Evolutionary conservation across 1,284 basidiomycete genomes (phyloP).

Genomic region (Phellopilus nigrolimitatus): DNA sequence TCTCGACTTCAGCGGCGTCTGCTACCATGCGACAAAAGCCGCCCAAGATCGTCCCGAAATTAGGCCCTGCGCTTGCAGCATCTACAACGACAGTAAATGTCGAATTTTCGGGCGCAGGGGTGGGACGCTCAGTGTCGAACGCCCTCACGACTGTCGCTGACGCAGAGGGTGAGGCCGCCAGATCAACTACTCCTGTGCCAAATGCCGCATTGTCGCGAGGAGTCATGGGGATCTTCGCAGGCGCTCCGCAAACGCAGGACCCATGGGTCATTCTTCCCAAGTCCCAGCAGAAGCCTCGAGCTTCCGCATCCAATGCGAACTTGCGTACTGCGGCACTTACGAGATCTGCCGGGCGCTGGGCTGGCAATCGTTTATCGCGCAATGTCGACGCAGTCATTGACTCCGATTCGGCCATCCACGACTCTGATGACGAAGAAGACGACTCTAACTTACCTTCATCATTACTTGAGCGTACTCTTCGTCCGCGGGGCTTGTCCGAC

Average conservation of each 20-base stretch:
- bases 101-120: slow-evolving; percentile 79
- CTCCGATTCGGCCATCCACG: slow-evolving; percentile 34
- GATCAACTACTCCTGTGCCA: slow-evolving; percentile 19
- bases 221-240: slow-evolving; percentile 81
- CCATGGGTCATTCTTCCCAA: slow-evolving; percentile 65
- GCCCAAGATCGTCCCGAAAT: slow-evolving; percentile 60
- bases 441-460: slow-evolving; percentile 36
- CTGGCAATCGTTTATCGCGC: slow-evolving; percentile 41
- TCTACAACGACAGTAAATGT: slow-evolving; percentile 89
- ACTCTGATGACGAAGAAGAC: slow-evolving; percentile 32
- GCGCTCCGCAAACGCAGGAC: slow-evolving; percentile 55
- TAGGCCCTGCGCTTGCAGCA: slow-evolving; percentile 76
- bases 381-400: slow-evolving; percentile 80
- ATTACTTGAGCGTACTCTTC: slow-evolving; percentile 63
- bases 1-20: slow-evolving; percentile 22
- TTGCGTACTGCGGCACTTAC: slow-evolving; percentile 20
- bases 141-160: slow-evolving; percentile 33
- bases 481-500: slow-evolving; percentile 79
- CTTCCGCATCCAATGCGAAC: slow-evolving; percentile 27
- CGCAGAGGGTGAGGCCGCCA: slow-evolving; percentile 1
- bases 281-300: slow-evolving; percentile 30
- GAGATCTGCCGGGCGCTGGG: slow-evolving; percentile 14
- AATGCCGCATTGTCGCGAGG: slow-evolving; percentile 27
- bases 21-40: slow-evolving; percentile 23
- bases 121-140: slow-evolving; percentile 67